Percentiles rank a stretch among this genome's conserved stretches.
phyloP scores from a whole-genome alignment of 805 yeast species.

The Nakazawaea holstii region DNA sequence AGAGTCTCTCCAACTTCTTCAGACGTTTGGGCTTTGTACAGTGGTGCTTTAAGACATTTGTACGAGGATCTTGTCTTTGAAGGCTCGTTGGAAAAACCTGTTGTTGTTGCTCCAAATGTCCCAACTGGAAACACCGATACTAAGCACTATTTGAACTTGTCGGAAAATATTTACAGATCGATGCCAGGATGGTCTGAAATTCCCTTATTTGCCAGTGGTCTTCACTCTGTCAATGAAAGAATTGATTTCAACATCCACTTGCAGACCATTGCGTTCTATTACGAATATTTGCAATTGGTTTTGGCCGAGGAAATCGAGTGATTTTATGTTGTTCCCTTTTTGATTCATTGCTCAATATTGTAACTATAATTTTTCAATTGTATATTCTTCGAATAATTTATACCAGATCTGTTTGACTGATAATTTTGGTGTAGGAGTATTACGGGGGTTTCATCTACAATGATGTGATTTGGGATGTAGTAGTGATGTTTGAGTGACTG shows the following conservation, averaged over 20 bases:
- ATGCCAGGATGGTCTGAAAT: slow-evolving; percentile 35
- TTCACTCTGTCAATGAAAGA: slow-evolving; percentile 62
- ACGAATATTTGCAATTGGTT: slow-evolving; percentile 34
- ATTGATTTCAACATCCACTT: slow-evolving; percentile 47
- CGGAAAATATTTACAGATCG: slow-evolving; percentile 51
- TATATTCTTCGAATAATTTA: too few relatives aligned
- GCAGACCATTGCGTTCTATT: slow-evolving; percentile 47
- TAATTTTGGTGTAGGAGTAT: too few relatives aligned
- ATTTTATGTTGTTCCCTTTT: too few relatives aligned
- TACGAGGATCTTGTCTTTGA: slow-evolving; percentile 44
- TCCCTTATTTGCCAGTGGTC: slow-evolving; percentile 22
- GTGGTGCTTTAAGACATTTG: slow-evolving; percentile 51
- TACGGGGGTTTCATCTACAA: too few relatives aligned
- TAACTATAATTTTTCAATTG: too few relatives aligned
- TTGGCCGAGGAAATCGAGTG: slow-evolving; percentile 11
- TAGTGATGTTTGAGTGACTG: too few relatives aligned
- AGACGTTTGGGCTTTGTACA: slow-evolving; percentile 34
- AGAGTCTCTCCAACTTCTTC: slow-evolving; percentile 31
- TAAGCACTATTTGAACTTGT: slow-evolving; percentile 50
- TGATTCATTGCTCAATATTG: too few relatives aligned
- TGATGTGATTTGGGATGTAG: too few relatives aligned
- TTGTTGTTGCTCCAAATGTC: slow-evolving; percentile 39
- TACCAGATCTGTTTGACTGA: too few relatives aligned
- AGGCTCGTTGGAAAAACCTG: slow-evolving; percentile 14
- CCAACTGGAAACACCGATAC: slow-evolving; percentile 63